These are phyloP conservation scores for Epichloe elymi DNA, from an alignment of 2,329 filamentous ascomycete species.

Conservation along the genomic window DNA sequence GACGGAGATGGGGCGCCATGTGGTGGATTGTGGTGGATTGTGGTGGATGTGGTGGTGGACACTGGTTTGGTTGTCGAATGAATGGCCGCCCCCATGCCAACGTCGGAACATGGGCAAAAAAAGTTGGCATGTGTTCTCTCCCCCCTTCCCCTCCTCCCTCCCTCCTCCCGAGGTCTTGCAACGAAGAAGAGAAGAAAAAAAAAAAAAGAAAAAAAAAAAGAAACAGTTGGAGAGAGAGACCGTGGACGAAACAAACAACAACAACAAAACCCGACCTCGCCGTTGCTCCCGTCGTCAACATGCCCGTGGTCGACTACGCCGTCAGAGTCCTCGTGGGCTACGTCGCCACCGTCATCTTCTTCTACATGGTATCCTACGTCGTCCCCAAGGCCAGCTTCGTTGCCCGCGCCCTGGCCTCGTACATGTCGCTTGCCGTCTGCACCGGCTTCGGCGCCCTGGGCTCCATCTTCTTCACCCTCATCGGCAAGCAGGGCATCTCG, in stretches of 20 bases:
- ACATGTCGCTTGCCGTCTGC: conserved; percentile 45
- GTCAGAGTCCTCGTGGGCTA: conserved; percentile 39
- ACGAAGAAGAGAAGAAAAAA: neutral
- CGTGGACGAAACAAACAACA: neutral
- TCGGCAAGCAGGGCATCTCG: conserved; percentile 60
- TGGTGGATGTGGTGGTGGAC: no score
- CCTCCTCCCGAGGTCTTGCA: neutral
- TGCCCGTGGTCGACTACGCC: conserved; percentile 21
- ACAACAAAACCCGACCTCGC: neutral
- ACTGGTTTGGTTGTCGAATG: no score
- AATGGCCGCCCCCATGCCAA: no score
- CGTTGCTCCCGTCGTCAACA: neutral
- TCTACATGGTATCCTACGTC: conserved; percentile 50
- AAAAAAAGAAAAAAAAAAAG: neutral
- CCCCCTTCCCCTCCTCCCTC: no score
- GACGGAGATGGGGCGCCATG: no score
- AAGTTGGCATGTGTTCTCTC: neutral
- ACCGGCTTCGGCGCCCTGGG: conserved; percentile 65
- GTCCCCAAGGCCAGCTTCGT: conserved; percentile 50
- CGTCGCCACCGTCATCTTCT: conserved; percentile 33
- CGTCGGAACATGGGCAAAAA: no score
- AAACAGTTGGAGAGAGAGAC: neutral
- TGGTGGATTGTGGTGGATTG: no score
- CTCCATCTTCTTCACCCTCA: conserved; percentile 55
- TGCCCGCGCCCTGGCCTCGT: conserved; percentile 54